These are phyloP conservation scores for Spathaspora girioi DNA, from an alignment of 805 yeast genomes.

Conservation along the genomic window DNA sequence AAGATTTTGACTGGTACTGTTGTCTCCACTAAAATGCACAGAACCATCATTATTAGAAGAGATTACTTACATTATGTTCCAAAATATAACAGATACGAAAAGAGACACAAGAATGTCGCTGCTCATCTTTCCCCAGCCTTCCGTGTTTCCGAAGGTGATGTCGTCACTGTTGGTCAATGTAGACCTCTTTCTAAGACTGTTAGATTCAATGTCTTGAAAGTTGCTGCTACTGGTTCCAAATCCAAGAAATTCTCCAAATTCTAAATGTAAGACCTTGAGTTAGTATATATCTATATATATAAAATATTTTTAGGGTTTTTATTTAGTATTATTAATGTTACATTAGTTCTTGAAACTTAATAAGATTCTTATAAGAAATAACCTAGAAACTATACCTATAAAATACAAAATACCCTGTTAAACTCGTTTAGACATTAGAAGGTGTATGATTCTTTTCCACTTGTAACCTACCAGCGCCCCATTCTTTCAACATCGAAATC, in stretches of 20 bases:
- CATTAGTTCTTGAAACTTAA: conserved; percentile 9
- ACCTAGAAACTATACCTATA: background rate
- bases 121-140: conserved; percentile 99
- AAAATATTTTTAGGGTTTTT: background rate
- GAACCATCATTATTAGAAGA: conserved; percentile 99
- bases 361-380: too few species aligned
- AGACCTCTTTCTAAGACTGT: conserved; percentile 99
- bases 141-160: conserved; percentile 99
- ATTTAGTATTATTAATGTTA: conserved; percentile 5
- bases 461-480: conserved; percentile 57
- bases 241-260: conserved; percentile 96
- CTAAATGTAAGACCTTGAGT: conserved; percentile 42
- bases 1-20: conserved; percentile 99
- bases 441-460: conserved; percentile 53
- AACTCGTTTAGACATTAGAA: conserved; percentile 37
- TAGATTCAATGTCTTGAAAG: conserved; percentile 98
- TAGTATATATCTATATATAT: conserved; percentile 3
- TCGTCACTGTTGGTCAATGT: conserved; percentile 99
- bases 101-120: conserved; percentile 99
- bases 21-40: conserved; percentile 99
- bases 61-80: conserved; percentile 99
- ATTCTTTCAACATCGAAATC: conserved; percentile 46
- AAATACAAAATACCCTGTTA: background rate
- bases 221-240: conserved; percentile 83
- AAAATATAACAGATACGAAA: conserved; percentile 99